These are phyloP conservation scores for Aspergillus wentii DNA, from an alignment of 495 filamentous ascomycete species.

Conservation along the genomic window DNA sequence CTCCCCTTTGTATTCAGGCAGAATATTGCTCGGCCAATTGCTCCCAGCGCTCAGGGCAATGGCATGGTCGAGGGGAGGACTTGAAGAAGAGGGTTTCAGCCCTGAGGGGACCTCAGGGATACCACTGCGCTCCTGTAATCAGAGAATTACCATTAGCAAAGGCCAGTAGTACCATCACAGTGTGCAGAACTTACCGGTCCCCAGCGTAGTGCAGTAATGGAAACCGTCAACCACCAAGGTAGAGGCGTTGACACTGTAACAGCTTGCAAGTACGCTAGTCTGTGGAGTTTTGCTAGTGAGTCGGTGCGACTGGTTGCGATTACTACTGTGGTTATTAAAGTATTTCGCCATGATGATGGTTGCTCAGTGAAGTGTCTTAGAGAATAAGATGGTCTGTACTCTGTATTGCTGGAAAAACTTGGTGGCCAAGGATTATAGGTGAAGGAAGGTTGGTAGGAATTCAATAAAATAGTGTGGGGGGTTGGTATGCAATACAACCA, in stretches of 20 bases:
- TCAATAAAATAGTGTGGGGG: too few relatives aligned
- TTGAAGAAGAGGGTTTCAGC: conserved; percentile 69
- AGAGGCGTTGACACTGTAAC: conserved; percentile 61
- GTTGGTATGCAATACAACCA: too few relatives aligned
- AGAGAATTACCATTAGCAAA: conserved; percentile 3
- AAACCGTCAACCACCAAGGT: conserved; percentile 66
- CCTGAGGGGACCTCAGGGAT: conserved; percentile 93
- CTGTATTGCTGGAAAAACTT: too few relatives aligned
- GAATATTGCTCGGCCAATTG: conserved; percentile 33
- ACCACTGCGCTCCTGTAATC: conserved; percentile 78
- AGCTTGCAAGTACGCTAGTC: conserved; percentile 75
- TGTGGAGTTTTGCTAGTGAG: conserved; percentile 40
- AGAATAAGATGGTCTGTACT: conserved; percentile 6
- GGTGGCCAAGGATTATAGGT: too few relatives aligned
- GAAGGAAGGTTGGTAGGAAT: too few relatives aligned
- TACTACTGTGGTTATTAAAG: conserved; percentile 64
- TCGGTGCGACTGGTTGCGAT: conserved; percentile 61
- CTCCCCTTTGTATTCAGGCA: conserved; percentile 66
- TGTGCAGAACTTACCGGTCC: conserved; percentile 53
- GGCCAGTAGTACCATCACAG: background rate
- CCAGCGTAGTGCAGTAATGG: conserved; percentile 90
- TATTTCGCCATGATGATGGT: conserved; percentile 47
- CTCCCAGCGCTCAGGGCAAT: conserved; percentile 56
- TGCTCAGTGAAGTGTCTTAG: conserved; percentile 1
- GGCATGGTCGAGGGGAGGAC: conserved; percentile 74